Conservation (phyloP, 768 basidiomycete species). For the Hygrophorus pudorinus region DNA sequence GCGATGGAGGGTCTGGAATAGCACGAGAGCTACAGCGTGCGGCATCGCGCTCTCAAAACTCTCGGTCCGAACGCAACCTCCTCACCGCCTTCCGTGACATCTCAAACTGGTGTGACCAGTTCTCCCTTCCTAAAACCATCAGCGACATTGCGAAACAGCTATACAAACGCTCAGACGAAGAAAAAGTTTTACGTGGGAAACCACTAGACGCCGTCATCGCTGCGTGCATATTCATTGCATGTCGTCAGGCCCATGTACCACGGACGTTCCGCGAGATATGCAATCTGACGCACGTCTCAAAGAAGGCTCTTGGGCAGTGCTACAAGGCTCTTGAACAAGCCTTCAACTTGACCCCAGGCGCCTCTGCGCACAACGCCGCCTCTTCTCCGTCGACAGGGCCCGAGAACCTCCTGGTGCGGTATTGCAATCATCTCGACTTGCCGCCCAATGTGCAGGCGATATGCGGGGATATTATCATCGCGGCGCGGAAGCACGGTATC, state of each 20-base stretch:
- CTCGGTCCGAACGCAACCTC: conserved; percentile 78
- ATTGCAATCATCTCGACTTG: conserved; percentile 87
- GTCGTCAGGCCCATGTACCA: conserved; percentile 90
- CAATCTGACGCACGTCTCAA: conserved; percentile 86
- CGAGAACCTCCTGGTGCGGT: conserved; percentile 83
- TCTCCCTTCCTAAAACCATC: conserved; percentile 88
- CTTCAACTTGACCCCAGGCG: conserved; percentile 81
- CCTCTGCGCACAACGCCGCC: conserved; percentile 41
- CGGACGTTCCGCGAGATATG: conserved; percentile 95
- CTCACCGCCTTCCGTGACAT: conserved; percentile 88
- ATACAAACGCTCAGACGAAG: conserved; percentile 95
- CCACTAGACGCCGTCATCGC: conserved; percentile 90
- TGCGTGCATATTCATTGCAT: conserved; percentile 97
- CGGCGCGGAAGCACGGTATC: conserved; percentile 74
- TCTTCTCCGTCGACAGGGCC: conserved; percentile 54
- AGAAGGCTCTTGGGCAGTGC: conserved; percentile 91
- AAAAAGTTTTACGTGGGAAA: conserved; percentile 86
- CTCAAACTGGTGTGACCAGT: conserved; percentile 89
- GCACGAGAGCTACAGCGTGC: conserved; percentile 90
- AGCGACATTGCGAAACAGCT: conserved; percentile 95
- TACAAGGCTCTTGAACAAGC: conserved; percentile 84
- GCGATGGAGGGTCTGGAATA: conserved; percentile 89
- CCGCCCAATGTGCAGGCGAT: conserved; percentile 76
- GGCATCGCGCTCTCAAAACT: conserved; percentile 67
- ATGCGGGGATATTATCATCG: conserved; percentile 72